Evolutionary conservation across 2,329 filamentous ascomycete species (phyloP).

Genomic region (Stagonosporopsis chrysanthemi): DNA sequence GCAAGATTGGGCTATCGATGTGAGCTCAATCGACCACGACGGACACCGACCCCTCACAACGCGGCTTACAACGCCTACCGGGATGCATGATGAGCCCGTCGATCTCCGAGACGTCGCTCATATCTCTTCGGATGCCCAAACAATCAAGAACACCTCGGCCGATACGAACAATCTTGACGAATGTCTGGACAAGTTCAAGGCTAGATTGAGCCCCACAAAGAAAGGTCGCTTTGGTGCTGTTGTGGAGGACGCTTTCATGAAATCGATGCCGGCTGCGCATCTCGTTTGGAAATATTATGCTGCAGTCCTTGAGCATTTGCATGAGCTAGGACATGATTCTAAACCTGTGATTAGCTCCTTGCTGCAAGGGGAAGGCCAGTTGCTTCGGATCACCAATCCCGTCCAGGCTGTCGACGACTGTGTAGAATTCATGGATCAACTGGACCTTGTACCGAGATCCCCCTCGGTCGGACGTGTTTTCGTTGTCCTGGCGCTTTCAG

Average conservation of each 20-base stretch:
- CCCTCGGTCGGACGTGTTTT: not conserved
- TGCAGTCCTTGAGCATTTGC: conserved; percentile 1
- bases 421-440: conserved; percentile 1
- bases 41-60: not conserved
- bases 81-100: not conserved
- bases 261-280: not conserved
- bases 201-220: not conserved
- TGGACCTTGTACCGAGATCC: not conserved
- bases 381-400: not conserved
- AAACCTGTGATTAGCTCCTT: conserved; percentile 2
- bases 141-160: not conserved
- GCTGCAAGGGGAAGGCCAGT: not conserved
- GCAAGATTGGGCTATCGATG: not conserved
- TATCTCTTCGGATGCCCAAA: not conserved
- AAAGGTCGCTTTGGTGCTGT: not conserved
- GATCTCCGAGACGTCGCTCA: not conserved
- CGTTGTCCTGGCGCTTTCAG: not conserved
- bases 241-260: not conserved
- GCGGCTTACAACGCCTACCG: not conserved
- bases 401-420: not conserved
- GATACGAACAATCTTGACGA: not conserved
- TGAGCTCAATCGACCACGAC: not conserved
- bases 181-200: conserved; percentile 5
- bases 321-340: not conserved
- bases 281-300: conserved; percentile 10